Percentiles rank a stretch among this genome's conserved stretches.
These are phyloP conservation scores for Cucurbita maxima DNA, from an alignment of 306 rosid species.

Conservation along the genomic window DNA sequence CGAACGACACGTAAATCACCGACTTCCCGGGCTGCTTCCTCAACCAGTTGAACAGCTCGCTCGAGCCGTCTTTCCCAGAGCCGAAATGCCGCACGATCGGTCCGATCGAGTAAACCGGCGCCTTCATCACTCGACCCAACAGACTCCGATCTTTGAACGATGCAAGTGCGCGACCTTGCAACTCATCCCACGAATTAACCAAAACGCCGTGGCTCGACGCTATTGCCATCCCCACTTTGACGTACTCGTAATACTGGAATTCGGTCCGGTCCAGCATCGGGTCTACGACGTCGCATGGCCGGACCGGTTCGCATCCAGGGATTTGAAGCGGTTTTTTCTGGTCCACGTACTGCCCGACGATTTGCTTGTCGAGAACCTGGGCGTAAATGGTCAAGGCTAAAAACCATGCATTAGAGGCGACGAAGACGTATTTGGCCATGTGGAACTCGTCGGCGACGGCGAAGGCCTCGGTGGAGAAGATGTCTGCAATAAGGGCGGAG, in stretches of 20 bases:
- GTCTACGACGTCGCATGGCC: slow-evolving; percentile 6
- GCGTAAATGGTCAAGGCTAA: slow-evolving; percentile 4
- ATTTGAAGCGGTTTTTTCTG: slow-evolving; percentile 4
- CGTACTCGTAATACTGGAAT: not conserved
- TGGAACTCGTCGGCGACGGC: slow-evolving; percentile 6
- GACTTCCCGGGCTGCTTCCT: slow-evolving; percentile 33
- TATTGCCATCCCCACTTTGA: not conserved
- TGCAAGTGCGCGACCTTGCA: not conserved
- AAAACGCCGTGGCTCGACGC: slow-evolving; percentile 11
- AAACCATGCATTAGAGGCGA: slow-evolving; percentile 9
- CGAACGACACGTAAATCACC: slow-evolving; percentile 33
- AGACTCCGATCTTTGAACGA: not conserved
- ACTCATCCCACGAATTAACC: slow-evolving; percentile 14
- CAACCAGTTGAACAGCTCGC: slow-evolving; percentile 38
- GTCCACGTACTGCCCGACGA: slow-evolving; percentile 14
- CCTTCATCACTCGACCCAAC: not conserved
- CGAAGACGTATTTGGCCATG: slow-evolving; percentile 5
- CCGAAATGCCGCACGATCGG: slow-evolving; percentile 14
- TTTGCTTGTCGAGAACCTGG: slow-evolving; percentile 4
- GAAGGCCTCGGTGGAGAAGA: slow-evolving; percentile 8
- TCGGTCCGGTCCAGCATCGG: slow-evolving; percentile 10
- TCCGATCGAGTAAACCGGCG: slow-evolving; percentile 16
- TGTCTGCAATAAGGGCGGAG: slow-evolving; percentile 8
- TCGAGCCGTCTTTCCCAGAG: not conserved
- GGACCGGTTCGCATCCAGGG: slow-evolving; percentile 15